Percentiles rank a stretch among this genome's conserved stretches.
Conservation (phyloP, 1,284 basidiomycete species). For the Cutaneotrichosporon curvatum region DNA sequence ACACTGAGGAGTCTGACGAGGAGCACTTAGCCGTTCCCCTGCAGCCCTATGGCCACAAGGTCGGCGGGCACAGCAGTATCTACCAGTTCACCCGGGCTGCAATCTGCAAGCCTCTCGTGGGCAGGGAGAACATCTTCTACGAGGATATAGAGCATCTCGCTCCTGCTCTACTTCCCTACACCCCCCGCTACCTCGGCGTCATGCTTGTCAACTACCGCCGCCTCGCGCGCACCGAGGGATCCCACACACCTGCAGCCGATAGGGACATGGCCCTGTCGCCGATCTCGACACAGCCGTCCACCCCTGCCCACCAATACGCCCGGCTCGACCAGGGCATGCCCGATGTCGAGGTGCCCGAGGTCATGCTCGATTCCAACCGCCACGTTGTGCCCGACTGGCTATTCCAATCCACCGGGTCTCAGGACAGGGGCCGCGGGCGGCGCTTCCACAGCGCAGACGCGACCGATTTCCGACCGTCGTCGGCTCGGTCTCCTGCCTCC, state of each 20-base stretch:
- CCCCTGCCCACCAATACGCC: conserved; percentile 18
- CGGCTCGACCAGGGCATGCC: conserved; percentile 7
- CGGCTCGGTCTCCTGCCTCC: not conserved
- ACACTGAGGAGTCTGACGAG: conserved; percentile 26
- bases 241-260: conserved; percentile 44
- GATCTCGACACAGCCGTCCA: conserved; percentile 23
- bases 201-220: conserved; percentile 94
- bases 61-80: conserved; percentile 93
- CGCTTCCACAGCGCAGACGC: conserved; percentile 7
- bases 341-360: conserved; percentile 66
- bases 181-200: conserved; percentile 93
- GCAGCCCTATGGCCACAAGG: conserved; percentile 93
- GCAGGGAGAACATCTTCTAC: conserved; percentile 95
- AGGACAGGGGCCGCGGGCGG: conserved; percentile 17
- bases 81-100: conserved; percentile 97
- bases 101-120: conserved; percentile 98
- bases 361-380: conserved; percentile 82
- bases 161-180: conserved; percentile 82
- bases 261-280: conserved; percentile 20
- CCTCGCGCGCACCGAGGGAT: conserved; percentile 23
- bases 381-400: conserved; percentile 96
- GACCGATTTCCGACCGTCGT: conserved; percentile 12
- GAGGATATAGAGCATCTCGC: conserved; percentile 91
- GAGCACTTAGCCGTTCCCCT: conserved; percentile 81
- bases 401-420: conserved; percentile 43